Conservation (phyloP, 345 rosid genomes). For the Acer negundo region DNA sequence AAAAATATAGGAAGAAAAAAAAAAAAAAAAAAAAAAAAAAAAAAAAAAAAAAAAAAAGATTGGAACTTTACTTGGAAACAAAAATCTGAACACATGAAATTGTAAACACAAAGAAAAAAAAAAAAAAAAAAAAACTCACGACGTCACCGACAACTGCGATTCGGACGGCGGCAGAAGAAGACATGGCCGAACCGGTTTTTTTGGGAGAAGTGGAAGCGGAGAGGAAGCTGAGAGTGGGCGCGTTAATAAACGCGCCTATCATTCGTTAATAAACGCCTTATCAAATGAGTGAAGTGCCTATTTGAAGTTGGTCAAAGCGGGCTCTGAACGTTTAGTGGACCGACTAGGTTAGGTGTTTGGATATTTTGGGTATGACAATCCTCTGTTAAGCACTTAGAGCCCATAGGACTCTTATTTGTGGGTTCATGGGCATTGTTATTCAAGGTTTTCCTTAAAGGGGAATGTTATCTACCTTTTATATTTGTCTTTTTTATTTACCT, state of each 20-base stretch:
- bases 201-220: constrained; percentile 5
- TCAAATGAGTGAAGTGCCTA: too few species aligned
- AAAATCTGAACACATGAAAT: background rate
- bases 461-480: too few species aligned
- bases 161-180: constrained; percentile 40
- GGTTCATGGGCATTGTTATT: too few species aligned
- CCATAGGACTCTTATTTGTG: too few species aligned
- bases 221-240: constrained; percentile 8
- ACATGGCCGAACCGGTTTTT: constrained; percentile 34
- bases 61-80: background rate
- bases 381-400: too few species aligned
- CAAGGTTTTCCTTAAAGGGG: too few species aligned
- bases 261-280: too few species aligned
- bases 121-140: constrained; percentile 35
- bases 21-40: constrained; percentile 15
- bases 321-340: too few species aligned
- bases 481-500: too few species aligned
- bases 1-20: background rate
- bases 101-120: background rate
- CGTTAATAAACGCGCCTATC: constrained; percentile 32
- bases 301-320: too few species aligned
- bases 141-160: constrained; percentile 68
- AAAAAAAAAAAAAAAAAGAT: constrained; percentile 9
- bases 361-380: too few species aligned
- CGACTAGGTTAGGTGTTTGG: too few species aligned